Evolutionary conservation across 768 basidiomycete species (phyloP).

Genomic region (Rhizopogon salebrosus): DNA sequence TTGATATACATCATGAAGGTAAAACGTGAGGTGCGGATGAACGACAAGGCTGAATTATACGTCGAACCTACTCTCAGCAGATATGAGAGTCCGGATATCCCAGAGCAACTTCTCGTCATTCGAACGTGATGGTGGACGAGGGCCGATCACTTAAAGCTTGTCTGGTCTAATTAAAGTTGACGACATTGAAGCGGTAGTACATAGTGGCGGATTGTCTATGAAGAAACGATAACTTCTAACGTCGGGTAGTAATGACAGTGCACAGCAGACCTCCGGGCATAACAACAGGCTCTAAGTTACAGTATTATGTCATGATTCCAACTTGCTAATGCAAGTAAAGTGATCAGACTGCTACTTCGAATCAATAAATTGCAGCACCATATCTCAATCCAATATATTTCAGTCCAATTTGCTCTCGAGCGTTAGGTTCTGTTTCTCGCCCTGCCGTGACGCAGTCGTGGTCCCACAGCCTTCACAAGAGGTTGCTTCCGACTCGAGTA

Average conservation of each 20-base stretch:
- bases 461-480: constrained; percentile 18
- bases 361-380: too few relatives aligned
- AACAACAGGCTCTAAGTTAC: too few relatives aligned
- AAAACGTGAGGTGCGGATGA: constrained; percentile 30
- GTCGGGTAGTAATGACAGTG: too few relatives aligned
- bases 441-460: constrained; percentile 15
- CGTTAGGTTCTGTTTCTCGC: background rate
- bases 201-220: too few relatives aligned
- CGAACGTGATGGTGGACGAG: constrained; percentile 22
- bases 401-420: too few relatives aligned
- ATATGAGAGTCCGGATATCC: constrained; percentile 63
- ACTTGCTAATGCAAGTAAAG: too few relatives aligned
- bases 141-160: background rate
- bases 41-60: constrained; percentile 34
- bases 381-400: background rate
- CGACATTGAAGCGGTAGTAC: too few relatives aligned
- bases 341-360: too few relatives aligned
- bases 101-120: constrained; percentile 69
- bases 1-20: constrained; percentile 34
- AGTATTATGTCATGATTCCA: too few relatives aligned
- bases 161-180: too few relatives aligned
- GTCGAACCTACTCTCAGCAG: constrained; percentile 36
- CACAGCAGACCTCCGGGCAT: too few relatives aligned
- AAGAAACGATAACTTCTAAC: too few relatives aligned
- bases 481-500: background rate